Conservation (phyloP, 352 stramenopile species). For the Pythium sp. region DNA sequence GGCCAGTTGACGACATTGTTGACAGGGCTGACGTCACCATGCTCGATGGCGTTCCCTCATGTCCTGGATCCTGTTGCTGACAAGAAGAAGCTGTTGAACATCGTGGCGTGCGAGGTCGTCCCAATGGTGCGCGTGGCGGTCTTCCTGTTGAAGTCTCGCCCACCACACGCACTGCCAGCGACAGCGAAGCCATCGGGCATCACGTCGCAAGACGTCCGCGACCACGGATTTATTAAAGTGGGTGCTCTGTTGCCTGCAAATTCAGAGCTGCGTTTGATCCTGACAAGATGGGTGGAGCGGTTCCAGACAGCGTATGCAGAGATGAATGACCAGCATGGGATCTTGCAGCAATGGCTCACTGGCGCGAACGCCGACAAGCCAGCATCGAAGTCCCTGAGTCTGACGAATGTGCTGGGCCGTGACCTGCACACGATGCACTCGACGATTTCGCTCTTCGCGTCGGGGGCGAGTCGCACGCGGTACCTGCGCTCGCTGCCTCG, state of each 20-base stretch:
- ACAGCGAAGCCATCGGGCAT: conserved; percentile 60
- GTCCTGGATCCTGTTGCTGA: conserved; percentile 27
- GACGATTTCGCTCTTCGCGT: conserved; percentile 69
- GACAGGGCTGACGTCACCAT: conserved; percentile 24
- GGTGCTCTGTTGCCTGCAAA: conserved; percentile 20
- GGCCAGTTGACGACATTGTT: conserved; percentile 33
- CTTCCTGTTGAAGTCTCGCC: conserved; percentile 55
- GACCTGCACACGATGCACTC: conserved; percentile 82
- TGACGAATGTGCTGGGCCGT: conserved; percentile 44
- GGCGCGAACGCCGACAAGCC: conserved; percentile 47
- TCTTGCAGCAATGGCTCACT: conserved; percentile 77
- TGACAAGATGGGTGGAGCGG: conserved; percentile 57
- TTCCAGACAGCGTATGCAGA: conserved; percentile 73
- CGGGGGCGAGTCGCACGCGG: conserved; percentile 56
- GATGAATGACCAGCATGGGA: conserved; percentile 68
- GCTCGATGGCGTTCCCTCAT: conserved; percentile 27
- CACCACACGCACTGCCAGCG: conserved; percentile 8
- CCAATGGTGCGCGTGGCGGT: conserved; percentile 66
- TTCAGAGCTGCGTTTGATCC: conserved; percentile 30
- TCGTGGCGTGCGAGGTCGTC: conserved; percentile 74
- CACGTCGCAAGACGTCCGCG: conserved; percentile 37
- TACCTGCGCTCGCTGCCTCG: conserved; percentile 73
- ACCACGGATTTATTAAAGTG: conserved; percentile 52
- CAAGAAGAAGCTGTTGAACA: conserved; percentile 55
- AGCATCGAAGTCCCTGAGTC: conserved; percentile 21